Base-by-base conservation (phyloP, 2,329 filamentous ascomycete species). In the Thielaviopsis populi region DNA sequence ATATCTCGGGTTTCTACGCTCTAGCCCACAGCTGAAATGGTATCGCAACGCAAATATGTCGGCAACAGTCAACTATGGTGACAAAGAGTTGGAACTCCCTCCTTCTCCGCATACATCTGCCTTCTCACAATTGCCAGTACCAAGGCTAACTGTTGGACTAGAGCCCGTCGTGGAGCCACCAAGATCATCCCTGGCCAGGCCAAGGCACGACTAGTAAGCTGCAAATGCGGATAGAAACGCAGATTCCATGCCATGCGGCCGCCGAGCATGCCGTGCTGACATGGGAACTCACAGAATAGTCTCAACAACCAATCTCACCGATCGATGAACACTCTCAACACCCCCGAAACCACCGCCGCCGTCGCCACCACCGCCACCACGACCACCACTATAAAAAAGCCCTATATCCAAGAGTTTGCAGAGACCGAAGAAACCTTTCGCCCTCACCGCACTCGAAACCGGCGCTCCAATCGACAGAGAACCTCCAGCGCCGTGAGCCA, bases 21-120 rank as follows among this genome's bases (percentile, higher is more conserved):
- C 13, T 61, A 61, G 59, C 41, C 43, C 40, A 61, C 40, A 61
- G 41, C 59, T 61, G 41, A 61, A 33, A 30, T 41, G 59, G n/a
- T 61, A 61, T 40, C 41, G 43, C 40, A 61, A 48, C 17, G 59
- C 59, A 19, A 61, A 61, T 48, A 61, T 61, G 59, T 43, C 59
- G 59, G 15, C 59, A 48, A 61, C 17, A 17, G 37, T 61, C 27
- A 40, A 61, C 27, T 61, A 61, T 13, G 59, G 59, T 30, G 59
- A 61, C 15, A 48, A 61, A 61, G 59, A 61, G 59, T 61, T 48
- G 43, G 41, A 30, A 22, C 43, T 33, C 24, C 43, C 43, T 33
- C 24, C 43, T 30, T 33, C 46, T 48, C 59, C 59, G 41, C 53
- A 56, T 37, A 37, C 53, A n/a, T 33, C 19, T 61, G 41, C 22